Percentiles rank a stretch among this genome's conserved stretches.
These are phyloP conservation scores for Nakazawaea anatomiae DNA, from an alignment of 805 yeast genomes.

Conservation along the genomic window DNA sequence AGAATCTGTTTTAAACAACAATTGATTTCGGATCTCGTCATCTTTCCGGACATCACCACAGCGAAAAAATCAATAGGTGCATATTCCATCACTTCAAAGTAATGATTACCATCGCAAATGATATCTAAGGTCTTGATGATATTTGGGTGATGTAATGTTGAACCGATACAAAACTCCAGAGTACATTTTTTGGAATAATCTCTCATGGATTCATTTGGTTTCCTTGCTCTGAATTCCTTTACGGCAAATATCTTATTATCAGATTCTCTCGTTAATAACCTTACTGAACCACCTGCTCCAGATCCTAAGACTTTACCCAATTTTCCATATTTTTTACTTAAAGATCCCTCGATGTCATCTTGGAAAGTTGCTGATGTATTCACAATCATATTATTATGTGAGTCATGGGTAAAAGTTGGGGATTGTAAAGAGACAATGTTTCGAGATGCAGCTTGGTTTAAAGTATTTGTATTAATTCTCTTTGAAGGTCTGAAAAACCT, in stretches of 20 bases:
- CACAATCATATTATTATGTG: constrained; percentile 32
- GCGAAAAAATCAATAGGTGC: constrained; percentile 83
- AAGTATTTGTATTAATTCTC: constrained; percentile 12
- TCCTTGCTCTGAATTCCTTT: constrained; percentile 70
- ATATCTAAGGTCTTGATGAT: constrained; percentile 74
- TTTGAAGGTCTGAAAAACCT: constrained; percentile 61
- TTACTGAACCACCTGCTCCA: constrained; percentile 88
- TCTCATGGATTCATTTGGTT: constrained; percentile 62
- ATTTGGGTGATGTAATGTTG: constrained; percentile 76
- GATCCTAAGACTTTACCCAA: constrained; percentile 73
- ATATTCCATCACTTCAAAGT: constrained; percentile 80
- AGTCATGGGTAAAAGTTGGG: constrained; percentile 33
- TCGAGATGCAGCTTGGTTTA: constrained; percentile 27
- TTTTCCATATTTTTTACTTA: constrained; percentile 62
- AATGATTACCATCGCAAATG: constrained; percentile 62
- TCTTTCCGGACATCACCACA: constrained; percentile 79
- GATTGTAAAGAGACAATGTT: constrained; percentile 15
- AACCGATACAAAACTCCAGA: constrained; percentile 84
- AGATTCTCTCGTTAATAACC: constrained; percentile 58
- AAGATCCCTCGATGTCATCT: constrained; percentile 47
- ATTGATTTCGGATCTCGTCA: constrained; percentile 76
- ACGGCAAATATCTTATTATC: constrained; percentile 77
- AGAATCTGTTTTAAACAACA: constrained; percentile 74
- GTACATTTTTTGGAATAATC: constrained; percentile 85
- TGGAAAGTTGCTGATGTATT: constrained; percentile 29